These are phyloP conservation scores for Aspergillus alliaceus DNA, from an alignment of 2,329 filamentous ascomycete species.

Conservation along the genomic window DNA sequence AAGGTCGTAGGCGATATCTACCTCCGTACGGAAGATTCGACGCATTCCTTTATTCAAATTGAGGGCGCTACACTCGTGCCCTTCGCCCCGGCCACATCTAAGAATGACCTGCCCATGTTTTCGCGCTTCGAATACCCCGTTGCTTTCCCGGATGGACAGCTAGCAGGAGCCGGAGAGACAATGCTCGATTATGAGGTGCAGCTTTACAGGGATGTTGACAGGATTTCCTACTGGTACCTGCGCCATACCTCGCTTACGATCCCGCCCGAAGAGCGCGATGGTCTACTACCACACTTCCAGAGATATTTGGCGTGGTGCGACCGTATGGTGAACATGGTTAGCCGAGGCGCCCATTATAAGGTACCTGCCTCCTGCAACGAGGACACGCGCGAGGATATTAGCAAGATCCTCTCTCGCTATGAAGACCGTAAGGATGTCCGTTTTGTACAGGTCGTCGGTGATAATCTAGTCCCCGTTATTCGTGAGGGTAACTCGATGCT, in stretches of 20 bases:
- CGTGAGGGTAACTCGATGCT: constrained; percentile 32
- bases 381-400: background rate
- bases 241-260: background rate
- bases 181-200: background rate
- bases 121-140: constrained; percentile 2
- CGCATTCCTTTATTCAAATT: constrained; percentile 8
- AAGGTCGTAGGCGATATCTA: background rate
- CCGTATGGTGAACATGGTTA: background rate
- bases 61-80: constrained; percentile 10
- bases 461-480: constrained; percentile 33
- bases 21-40: background rate
- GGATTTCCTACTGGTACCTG: constrained; percentile 2
- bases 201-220: constrained; percentile 3
- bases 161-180: background rate
- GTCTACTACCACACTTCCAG: background rate
- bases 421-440: constrained; percentile 1
- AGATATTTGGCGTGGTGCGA: constrained; percentile 1
- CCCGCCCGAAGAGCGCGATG: background rate
- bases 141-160: constrained; percentile 1
- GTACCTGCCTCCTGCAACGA: background rate
- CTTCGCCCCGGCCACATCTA: constrained; percentile 6
- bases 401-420: background rate
- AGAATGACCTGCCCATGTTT: constrained; percentile 9
- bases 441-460: constrained; percentile 14
- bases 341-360: background rate